Conservation (phyloP, 192 early-diverging fungal species). For the Coemansia javaensis region DNA sequence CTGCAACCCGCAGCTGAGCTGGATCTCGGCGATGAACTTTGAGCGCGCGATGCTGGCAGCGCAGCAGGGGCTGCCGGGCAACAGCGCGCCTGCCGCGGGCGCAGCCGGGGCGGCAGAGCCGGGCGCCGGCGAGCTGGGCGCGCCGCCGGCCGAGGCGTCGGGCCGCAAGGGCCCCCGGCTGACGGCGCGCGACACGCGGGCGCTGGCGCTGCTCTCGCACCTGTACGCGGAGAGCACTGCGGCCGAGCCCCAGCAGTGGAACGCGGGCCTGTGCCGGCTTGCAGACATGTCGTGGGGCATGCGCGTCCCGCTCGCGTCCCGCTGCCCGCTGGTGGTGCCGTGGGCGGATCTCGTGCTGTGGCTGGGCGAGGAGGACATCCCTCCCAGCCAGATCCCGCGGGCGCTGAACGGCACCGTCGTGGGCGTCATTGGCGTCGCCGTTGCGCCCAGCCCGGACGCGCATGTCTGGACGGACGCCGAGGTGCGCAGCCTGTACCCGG, state of each 20-base stretch:
- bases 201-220: slow-evolving; percentile 62
- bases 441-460: slow-evolving; percentile 11
- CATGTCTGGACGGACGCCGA: slow-evolving; percentile 30
- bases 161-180: slow-evolving; percentile 43
- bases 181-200: slow-evolving; percentile 62
- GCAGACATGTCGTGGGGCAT: slow-evolving; percentile 52
- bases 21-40: slow-evolving; percentile 30
- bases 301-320: slow-evolving; percentile 51
- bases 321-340: slow-evolving; percentile 57
- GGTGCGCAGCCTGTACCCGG: slow-evolving; percentile 14
- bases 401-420: slow-evolving; percentile 84
- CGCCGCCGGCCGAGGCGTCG: slow-evolving; percentile 3
- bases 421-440: slow-evolving; percentile 57
- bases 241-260: slow-evolving; percentile 3
- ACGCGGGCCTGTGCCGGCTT: background rate
- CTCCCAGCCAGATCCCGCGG: slow-evolving; percentile 70
- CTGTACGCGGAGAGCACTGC: slow-evolving; percentile 50
- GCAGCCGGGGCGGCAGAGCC: slow-evolving; percentile 1
- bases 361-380: slow-evolving; percentile 70
- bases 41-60: slow-evolving; percentile 15
- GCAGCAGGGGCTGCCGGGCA: slow-evolving; percentile 1
- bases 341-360: slow-evolving; percentile 63
- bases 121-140: background rate
- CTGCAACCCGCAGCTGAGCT: slow-evolving; percentile 20
- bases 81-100: slow-evolving; percentile 8